Percentiles rank a stretch among this genome's conserved stretches.
Conservation (phyloP, 257 asterid genomes). For the Lycium ferocissimum region DNA sequence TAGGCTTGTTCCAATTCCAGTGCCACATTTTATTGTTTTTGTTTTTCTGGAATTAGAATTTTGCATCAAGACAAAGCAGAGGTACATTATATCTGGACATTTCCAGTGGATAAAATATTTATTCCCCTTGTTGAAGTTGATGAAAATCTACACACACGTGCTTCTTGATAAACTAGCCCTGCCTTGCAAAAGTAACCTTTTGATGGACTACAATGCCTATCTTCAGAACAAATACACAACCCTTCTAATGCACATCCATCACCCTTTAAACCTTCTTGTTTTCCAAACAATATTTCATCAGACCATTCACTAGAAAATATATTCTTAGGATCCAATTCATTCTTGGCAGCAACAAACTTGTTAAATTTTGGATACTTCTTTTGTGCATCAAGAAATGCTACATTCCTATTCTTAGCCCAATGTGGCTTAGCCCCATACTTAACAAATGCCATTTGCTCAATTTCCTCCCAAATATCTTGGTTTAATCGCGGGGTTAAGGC, state of each 20-base stretch:
- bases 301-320: slow-evolving; percentile 67
- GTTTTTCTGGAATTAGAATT: neutral
- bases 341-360: slow-evolving; percentile 57
- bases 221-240: slow-evolving; percentile 67
- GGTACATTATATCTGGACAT: neutral
- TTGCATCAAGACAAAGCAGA: neutral
- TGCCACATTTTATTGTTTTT: neutral
- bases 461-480: slow-evolving; percentile 77
- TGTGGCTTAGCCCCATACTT: slow-evolving; percentile 76
- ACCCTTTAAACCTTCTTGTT: slow-evolving; percentile 8
- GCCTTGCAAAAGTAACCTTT: slow-evolving; percentile 63
- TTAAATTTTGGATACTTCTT: slow-evolving; percentile 56
- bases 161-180: slow-evolving; percentile 67
- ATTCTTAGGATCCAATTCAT: slow-evolving; percentile 53
- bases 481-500: slow-evolving; percentile 58
- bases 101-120: neutral
- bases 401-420: slow-evolving; percentile 82
- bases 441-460: slow-evolving; percentile 85
- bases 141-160: slow-evolving; percentile 68
- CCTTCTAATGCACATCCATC: slow-evolving; percentile 93
- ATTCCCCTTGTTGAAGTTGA: slow-evolving; percentile 23
- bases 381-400: slow-evolving; percentile 55
- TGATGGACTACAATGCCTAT: slow-evolving; percentile 75
- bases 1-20: neutral
- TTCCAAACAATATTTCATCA: slow-evolving; percentile 58